Percentiles rank a stretch among this genome's conserved stretches.
Conservation (phyloP, 2,329 filamentous ascomycete genomes). For the Dactylonectria macrodidyma region DNA sequence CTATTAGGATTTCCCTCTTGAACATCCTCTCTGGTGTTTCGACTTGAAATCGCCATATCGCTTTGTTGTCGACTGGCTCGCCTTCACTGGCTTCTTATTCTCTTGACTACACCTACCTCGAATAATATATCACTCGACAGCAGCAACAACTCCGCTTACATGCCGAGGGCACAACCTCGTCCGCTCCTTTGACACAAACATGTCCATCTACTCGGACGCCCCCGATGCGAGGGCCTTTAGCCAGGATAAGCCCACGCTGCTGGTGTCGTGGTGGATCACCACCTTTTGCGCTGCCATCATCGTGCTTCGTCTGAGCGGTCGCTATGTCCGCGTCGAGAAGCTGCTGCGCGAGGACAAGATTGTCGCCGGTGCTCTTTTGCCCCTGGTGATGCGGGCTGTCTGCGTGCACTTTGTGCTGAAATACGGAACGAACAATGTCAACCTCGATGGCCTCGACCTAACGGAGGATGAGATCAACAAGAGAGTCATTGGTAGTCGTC, state of each 20-base stretch:
- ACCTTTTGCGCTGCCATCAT: constrained; percentile 86
- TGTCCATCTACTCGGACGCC: constrained; percentile 69
- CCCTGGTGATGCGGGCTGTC: constrained; percentile 83
- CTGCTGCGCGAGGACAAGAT: constrained; percentile 90
- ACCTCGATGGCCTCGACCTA: constrained; percentile 54
- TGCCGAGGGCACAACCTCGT: constrained; percentile 31
- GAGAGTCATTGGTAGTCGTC: constrained; percentile 78
- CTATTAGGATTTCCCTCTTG: not conserved
- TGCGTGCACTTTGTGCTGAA: constrained; percentile 85
- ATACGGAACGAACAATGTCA: constrained; percentile 92
- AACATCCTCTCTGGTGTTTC: not conserved
- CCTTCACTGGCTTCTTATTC: not conserved
- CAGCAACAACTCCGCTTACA: constrained; percentile 11
- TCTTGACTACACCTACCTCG: not conserved
- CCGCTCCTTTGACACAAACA: constrained; percentile 49
- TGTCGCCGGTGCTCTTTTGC: constrained; percentile 82
- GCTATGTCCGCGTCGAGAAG: constrained; percentile 85
- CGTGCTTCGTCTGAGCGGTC: constrained; percentile 79
- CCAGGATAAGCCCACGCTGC: constrained; percentile 84
- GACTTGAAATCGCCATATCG: not conserved
- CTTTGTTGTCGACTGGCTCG: not conserved
- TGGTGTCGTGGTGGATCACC: constrained; percentile 95
- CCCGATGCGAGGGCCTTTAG: constrained; percentile 60
- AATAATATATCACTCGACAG: constrained; percentile 15
- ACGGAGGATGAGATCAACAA: constrained; percentile 61